Evolutionary conservation across 169 alveolate genomes (phyloP), one percentile per base, ranked within the genome.

Genomic region (Theileria equi): DNA sequence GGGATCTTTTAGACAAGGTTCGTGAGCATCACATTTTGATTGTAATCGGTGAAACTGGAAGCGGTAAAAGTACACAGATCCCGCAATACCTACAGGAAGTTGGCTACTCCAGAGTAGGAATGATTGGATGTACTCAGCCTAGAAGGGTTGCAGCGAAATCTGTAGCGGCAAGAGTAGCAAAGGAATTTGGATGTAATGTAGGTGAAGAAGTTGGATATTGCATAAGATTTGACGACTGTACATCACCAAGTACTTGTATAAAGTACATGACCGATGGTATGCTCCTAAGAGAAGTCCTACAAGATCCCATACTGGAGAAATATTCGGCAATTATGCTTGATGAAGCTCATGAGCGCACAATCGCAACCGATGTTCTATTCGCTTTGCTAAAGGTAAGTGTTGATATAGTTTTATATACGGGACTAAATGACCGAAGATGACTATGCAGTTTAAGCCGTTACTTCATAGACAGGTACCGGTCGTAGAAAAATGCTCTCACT

Each of bases 261-360:
- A 98, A 98, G 80, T 98, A 96, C 84, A 95, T 97, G 99, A 98
- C 99, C 1, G 99, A 98, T 60, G 99, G 99, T 35, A 95, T 96
- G 98, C 93, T 96, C 11, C 80, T 98, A 23, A 80, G 99, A 66
- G 99, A 97, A 88, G 97, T 98, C 10, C 84, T 96, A 26, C 84
- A 95, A 17, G 99, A 97, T 74, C 87, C 96, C 25, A 66, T 88
- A 68, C 85, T 97, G 54, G 68, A 90, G 7, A 80, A 84, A 34
- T 98, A 97, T 82, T 92, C 98, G 38, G 97, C 92, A 32, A 92
- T 98, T 17, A 94, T 97, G 84, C 82, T 98, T 47, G 99, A 98
- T 81, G 99, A 98, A 66, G 99, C 99, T 1, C 99, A 98, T 81
- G 99, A 98, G 80, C 88, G 99, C 62, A 97, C 99, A 23, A 94